Base-by-base conservation (phyloP, 2,329 filamentous ascomycete species). In the Pseudocercospora vitis region DNA sequence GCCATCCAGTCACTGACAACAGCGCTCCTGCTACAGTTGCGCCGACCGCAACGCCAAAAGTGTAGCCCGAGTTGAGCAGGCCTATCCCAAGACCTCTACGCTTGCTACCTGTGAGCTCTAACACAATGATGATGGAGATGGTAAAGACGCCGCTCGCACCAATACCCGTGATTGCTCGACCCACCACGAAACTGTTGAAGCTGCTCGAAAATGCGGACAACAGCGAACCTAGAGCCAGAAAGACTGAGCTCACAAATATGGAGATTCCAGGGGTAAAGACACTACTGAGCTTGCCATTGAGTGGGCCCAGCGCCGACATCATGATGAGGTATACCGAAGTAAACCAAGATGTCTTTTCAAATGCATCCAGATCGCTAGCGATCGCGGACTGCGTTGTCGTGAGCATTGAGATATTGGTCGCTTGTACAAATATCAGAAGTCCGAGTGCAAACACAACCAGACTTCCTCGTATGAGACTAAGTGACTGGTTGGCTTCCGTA, bases 341-440 rank as follows among this genome's bases (percentile, higher is more conserved):
- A 68, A 94, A 90, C 89, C 89, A 95, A 70, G 83, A 87, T 29
- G 84, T 84, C 51, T 83, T 76, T 52, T 85, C 83, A 64, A 89
- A 91, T 1, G 87, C 82, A 70, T 88, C 78, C 1, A 95, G 76
- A 60, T 92, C 88, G 6, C 79, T 80, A 2, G 89, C 88, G 60
- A 95, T 89, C 46, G 78, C 78, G 6, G 85, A 88, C 71, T 94
- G 89, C 1, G 87, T 88, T 52, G 90, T 91, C 4, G 88, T 88
- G 67, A 95, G 85, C 62, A 89, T 84, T 9, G 85, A 89, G 72
- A 91, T 89, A 65, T 94, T 94, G 57, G 81, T 78, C 12, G 79
- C 78, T 57, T 70, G 69, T 7, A 71, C 56, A 57, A 71, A 70
- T 40, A 72, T 67, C 31, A 72, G 56, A n/a, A 45, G 49, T 8